Evolutionary conservation across 371 early-diverging fungal species (phyloP), one percentile per base, ranked within the genome.

Genomic region (Entomophthora muscae): DNA sequence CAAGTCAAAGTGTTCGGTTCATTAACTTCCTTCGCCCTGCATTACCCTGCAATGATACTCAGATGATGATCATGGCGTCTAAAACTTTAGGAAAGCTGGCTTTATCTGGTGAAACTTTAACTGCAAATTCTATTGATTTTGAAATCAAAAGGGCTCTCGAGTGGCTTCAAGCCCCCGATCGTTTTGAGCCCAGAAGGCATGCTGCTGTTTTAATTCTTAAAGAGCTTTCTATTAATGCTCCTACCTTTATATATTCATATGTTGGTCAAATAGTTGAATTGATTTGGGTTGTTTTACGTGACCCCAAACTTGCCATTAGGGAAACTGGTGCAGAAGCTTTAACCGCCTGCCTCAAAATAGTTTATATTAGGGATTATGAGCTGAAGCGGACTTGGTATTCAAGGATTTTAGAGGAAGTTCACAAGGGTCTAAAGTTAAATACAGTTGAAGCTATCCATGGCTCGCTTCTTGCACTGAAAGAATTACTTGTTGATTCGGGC

Each of bases 281-380:
- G 32, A 82, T 96, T 23, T 91, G 94, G 93, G 74, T 84, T 12
- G 90, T 90, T 2, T 72, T 96, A 62, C 74, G 90, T 26, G 97
- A 98, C 73, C 74, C 82, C 1, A 85, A 89, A 67, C 79, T 84
- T 57, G 71, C 66, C 2, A 63, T 72, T 32, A 80, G 95, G 58
- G 89, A 88, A 63, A 85, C 86, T n/a, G 95, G 92, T 0, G 89
- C 89, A 3, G 89, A 92, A 32, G 86, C 89, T 53, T 73, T 96
- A 23, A 83, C 83, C 28, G 89, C 88, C 2, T 91, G 90, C 57
- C 71, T 98, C 51, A 75, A 81, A 32, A 83, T 95, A 29, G 80
- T 94, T 1, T 82, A 89, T 51, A 81, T 83, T 27, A 82, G 93
- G 32, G 95, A 96, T 54, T 85, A 77, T 52, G 80, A 77, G 5